Conservation (phyloP, 495 filamentous ascomycete species). For the Aspergillus saccharolyticus region DNA sequence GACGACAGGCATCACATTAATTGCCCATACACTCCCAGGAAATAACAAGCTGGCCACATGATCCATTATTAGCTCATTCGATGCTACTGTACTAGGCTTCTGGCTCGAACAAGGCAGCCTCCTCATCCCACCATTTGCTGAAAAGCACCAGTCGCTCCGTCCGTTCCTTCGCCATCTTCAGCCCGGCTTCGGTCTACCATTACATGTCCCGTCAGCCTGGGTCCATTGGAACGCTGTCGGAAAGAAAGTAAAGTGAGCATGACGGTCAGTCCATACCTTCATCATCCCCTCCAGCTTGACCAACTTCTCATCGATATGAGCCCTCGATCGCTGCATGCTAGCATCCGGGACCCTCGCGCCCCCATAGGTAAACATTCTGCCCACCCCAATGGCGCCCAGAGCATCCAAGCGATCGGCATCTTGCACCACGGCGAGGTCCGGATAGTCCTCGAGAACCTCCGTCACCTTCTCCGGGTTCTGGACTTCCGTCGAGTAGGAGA, state of each 20-base stretch:
- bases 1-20: too few species aligned
- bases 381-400: conserved; percentile 79
- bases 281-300: conserved; percentile 69
- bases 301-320: conserved; percentile 79
- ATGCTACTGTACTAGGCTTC: too few species aligned
- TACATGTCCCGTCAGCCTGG: conserved; percentile 34
- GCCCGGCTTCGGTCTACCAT: conserved; percentile 65
- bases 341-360: conserved; percentile 48
- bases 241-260: background rate
- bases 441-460: conserved; percentile 50
- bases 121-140: conserved; percentile 68
- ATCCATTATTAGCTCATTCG: background rate
- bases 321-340: conserved; percentile 58
- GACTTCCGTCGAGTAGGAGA: conserved; percentile 73
- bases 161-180: conserved; percentile 57
- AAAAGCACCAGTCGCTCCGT: conserved; percentile 62
- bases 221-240: background rate
- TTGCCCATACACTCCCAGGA: too few species aligned
- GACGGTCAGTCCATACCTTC: conserved; percentile 29
- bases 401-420: conserved; percentile 90
- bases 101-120: conserved; percentile 31
- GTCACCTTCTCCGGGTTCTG: conserved; percentile 51
- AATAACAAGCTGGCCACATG: too few species aligned
- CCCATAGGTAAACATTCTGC: conserved; percentile 69
- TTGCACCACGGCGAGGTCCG: conserved; percentile 80